These are phyloP conservation scores for Zangia roseola DNA, from an alignment of 768 basidiomycete genomes.

Conservation along the genomic window DNA sequence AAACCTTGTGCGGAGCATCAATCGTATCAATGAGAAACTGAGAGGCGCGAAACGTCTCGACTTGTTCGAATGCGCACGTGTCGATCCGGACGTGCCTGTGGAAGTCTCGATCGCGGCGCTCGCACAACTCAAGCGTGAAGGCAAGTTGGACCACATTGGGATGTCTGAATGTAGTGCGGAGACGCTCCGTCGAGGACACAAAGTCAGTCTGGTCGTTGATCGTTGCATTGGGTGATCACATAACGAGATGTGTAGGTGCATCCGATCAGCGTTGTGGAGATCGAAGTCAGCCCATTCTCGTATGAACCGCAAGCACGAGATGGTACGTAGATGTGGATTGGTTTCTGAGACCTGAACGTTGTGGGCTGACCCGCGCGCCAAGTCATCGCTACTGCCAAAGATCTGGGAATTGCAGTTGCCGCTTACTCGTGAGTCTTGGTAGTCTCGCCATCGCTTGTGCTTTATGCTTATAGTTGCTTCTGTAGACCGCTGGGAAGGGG, in stretches of 20 bases:
- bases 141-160: slow-evolving; percentile 52
- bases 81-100: slow-evolving; percentile 34
- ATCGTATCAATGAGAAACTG: slow-evolving; percentile 42
- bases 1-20: slow-evolving; percentile 48
- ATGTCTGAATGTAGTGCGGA: slow-evolving; percentile 52
- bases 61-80: slow-evolving; percentile 48
- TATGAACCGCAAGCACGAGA: slow-evolving; percentile 35
- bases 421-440: slow-evolving; percentile 50
- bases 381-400: slow-evolving; percentile 52
- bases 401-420: slow-evolving; percentile 54
- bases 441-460: background rate
- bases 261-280: slow-evolving; percentile 60
- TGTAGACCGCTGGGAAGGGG: slow-evolving; percentile 53
- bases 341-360: background rate
- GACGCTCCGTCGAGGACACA: slow-evolving; percentile 39
- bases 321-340: background rate
- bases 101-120: slow-evolving; percentile 48
- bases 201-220: slow-evolving; percentile 7
- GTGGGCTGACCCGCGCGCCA: too few species aligned
- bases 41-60: slow-evolving; percentile 57
- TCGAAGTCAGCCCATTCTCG: slow-evolving; percentile 64
- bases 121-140: slow-evolving; percentile 35
- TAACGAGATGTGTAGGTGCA: slow-evolving; percentile 40
- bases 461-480: background rate
- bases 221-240: too few species aligned